Evolutionary conservation across 257 asterid genomes (phyloP), one percentile per base, ranked within the genome.

Genomic region (Anisodus tanguticus): DNA sequence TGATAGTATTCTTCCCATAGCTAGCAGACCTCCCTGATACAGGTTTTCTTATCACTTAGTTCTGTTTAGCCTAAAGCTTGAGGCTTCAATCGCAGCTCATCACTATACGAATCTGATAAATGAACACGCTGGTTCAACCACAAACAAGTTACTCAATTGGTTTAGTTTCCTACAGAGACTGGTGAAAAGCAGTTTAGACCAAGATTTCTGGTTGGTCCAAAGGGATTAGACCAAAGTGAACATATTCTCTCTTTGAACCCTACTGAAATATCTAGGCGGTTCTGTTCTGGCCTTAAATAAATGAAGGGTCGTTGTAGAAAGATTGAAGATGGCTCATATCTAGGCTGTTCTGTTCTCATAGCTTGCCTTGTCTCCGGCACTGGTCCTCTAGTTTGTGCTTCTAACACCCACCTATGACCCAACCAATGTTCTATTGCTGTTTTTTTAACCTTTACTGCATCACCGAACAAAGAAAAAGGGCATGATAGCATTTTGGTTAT

Each of bases 141-240:
- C 45, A 0, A 49, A 12, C 22, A 74, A 74, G 62, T 49, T 74
- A 51, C 41, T 72, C 59, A 47, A 11, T 74, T 22, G 62, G 6
- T 74, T 74, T 19, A 22, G 81, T 76, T 74, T 74, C 12, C 22
- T 51, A 0, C 0, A 22, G 41, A 76, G 41, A 51, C 63, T 12
- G 60, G 62, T 51, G 10, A 76, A 74, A 76, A 72, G 9, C 45
- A 22, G 63, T 76, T 22, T 76, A 76, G 67, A 80, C 70, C 76
- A 49, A 12, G 3, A 37, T 53, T 83, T 51, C 9, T n/a, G 4
- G 31, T 43, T 6, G 41, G 17, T 80, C 43, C 83, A 5, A 10
- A 19, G n/a, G 80, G 80, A 26, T 2, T 67, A 35, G 19, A 31
- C 6, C 8, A 9, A 17, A 58, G 63, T 8, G 31, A 31, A n/a